A percentile compares a stretch with the other conserved stretches of the same genome.
These are phyloP conservation scores for Dioszegia crocea DNA, from an alignment of 768 basidiomycete species.

Conservation along the genomic window DNA sequence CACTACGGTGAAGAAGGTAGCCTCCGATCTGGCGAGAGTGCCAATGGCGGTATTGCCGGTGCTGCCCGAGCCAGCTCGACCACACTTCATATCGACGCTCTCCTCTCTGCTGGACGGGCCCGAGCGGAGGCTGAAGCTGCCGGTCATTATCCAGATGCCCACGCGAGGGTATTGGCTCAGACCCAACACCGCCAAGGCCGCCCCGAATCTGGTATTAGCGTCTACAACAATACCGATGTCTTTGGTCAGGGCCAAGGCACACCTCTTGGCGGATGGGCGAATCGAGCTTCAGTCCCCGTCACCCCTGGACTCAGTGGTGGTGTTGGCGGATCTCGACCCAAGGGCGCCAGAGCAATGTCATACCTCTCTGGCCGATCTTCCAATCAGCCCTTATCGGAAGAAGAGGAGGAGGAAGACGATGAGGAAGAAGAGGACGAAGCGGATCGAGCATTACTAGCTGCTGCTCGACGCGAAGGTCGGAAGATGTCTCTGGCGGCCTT, in stretches of 20 bases:
- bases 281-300: neutral
- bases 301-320: neutral
- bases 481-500: conserved; percentile 43
- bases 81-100: conserved; percentile 36
- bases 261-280: conserved; percentile 3
- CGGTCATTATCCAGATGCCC: neutral
- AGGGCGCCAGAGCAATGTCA: conserved; percentile 23
- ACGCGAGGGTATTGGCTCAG: neutral
- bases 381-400: neutral
- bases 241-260: neutral
- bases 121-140: conserved; percentile 22
- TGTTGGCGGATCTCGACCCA: conserved; percentile 16
- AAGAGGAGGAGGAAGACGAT: conserved; percentile 18
- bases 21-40: conserved; percentile 6
- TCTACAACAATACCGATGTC: conserved; percentile 11
- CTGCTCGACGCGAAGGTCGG: conserved; percentile 32
- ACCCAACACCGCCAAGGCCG: neutral
- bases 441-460: conserved; percentile 29
- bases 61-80: conserved; percentile 37
- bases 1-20: neutral
- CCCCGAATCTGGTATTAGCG: conserved; percentile 29
- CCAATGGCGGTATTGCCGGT: neutral
- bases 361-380: conserved; percentile 24
- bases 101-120: conserved; percentile 27
- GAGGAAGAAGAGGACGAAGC: conserved; percentile 16